Conservation (phyloP, 345 rosid genomes). For the Murraya paniculata region DNA sequence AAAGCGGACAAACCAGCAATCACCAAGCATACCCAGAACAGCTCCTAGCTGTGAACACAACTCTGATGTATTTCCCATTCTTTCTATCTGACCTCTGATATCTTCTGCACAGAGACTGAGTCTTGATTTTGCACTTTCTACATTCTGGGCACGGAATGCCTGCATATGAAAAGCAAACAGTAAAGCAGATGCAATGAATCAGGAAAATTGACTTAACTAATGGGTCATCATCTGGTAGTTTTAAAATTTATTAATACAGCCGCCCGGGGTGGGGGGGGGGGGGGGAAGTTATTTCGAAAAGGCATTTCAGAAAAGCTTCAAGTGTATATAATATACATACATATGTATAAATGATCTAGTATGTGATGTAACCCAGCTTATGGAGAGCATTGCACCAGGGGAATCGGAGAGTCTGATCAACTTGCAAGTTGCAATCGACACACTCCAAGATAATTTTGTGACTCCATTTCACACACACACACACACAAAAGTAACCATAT, state of each 20-base stretch:
- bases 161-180: slow-evolving; percentile 24
- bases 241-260: not conserved
- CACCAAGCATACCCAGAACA: slow-evolving; percentile 98
- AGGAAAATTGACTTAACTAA: not conserved
- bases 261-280: too few relatives aligned
- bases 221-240: not conserved
- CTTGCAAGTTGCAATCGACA: not conserved
- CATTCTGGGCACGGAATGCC: slow-evolving; percentile 85
- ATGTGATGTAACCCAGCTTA: not conserved
- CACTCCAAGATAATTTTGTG: not conserved
- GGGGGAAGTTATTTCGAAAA: not conserved
- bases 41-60: slow-evolving; percentile 98
- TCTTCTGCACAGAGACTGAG: slow-evolving; percentile 79
- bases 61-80: slow-evolving; percentile 71
- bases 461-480: not conserved
- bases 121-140: slow-evolving; percentile 93
- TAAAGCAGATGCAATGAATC: slow-evolving; percentile 10
- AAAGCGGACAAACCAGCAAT: slow-evolving; percentile 71
- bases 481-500: not conserved
- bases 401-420: not conserved
- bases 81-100: slow-evolving; percentile 67
- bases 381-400: not conserved
- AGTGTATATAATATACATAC: not conserved
- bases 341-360: not conserved
- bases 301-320: not conserved